Percentiles rank a stretch among this genome's conserved stretches.
These are phyloP conservation scores for Conoideocrella luteorostrata DNA, from an alignment of 2,329 filamentous ascomycete species.

Conservation along the genomic window DNA sequence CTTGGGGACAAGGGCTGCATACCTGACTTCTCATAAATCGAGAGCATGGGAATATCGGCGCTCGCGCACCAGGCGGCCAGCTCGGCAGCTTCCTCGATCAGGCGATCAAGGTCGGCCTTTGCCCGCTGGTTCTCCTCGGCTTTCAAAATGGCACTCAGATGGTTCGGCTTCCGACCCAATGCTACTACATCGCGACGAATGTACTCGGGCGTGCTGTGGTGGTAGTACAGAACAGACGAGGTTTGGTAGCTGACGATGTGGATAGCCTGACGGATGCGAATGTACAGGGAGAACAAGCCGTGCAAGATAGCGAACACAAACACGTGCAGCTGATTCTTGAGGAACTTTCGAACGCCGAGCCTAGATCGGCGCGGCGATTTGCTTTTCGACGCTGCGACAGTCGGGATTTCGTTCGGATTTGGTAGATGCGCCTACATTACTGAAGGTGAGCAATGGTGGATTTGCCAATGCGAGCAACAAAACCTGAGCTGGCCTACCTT, in stretches of 20 bases:
- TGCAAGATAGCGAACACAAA: conserved; percentile 67
- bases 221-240: conserved; percentile 81
- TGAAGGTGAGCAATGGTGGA: conserved; percentile 7
- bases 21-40: conserved; percentile 91
- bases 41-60: conserved; percentile 79
- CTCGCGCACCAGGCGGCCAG: conserved; percentile 89
- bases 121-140: conserved; percentile 63
- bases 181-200: conserved; percentile 80
- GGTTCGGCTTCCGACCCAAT: conserved; percentile 69
- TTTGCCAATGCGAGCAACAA: not conserved
- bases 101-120: conserved; percentile 68
- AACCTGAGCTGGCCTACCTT: conserved; percentile 20
- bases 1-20: conserved; percentile 22
- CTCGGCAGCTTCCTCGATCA: conserved; percentile 88
- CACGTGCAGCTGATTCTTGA: conserved; percentile 57
- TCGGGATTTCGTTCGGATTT: conserved; percentile 25
- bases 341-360: conserved; percentile 54
- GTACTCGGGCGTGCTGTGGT: conserved; percentile 89
- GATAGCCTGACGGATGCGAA: conserved; percentile 73
- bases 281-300: conserved; percentile 79
- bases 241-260: conserved; percentile 71
- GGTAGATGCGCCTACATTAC: conserved; percentile 30
- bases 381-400: conserved; percentile 16
- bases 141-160: conserved; percentile 80
- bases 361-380: conserved; percentile 30